phyloP scores from a whole-genome alignment of 352 stramenopile genomes.

The Phytophthora foliorum region DNA sequence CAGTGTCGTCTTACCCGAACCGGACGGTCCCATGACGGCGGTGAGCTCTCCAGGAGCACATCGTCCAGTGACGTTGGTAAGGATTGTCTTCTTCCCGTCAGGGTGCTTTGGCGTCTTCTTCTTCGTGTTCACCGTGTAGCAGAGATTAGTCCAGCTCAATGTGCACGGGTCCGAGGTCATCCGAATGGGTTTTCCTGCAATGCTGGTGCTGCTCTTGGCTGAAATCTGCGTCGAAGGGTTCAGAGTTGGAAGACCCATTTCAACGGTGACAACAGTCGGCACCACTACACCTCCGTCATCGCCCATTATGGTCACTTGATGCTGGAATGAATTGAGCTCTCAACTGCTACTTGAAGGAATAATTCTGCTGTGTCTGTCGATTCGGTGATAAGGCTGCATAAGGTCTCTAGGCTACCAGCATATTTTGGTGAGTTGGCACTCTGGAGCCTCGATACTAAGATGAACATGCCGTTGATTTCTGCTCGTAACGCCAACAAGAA shows the following conservation, averaged over 20 bases:
- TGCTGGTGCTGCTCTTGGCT: slow-evolving; percentile 6
- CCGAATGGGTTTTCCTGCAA: slow-evolving; percentile 14
- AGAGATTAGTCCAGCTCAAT: slow-evolving; percentile 27
- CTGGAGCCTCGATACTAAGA: neutral
- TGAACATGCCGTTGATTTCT: neutral
- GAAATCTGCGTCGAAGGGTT: neutral
- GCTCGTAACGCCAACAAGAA: neutral
- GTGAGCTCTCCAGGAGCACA: slow-evolving; percentile 66
- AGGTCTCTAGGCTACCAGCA: neutral
- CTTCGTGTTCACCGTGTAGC: slow-evolving; percentile 35
- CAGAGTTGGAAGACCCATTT: slow-evolving; percentile 25
- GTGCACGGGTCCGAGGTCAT: slow-evolving; percentile 21
- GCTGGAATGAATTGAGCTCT: slow-evolving; percentile 2
- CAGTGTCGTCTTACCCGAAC: slow-evolving; percentile 67
- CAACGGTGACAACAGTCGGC: neutral
- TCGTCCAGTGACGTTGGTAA: slow-evolving; percentile 67
- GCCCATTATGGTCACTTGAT: slow-evolving; percentile 18
- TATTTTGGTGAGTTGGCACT: too few species aligned
- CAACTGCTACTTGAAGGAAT: neutral
- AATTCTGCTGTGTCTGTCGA: neutral
- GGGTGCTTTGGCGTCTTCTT: slow-evolving; percentile 27
- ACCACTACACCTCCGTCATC: slow-evolving; percentile 2
- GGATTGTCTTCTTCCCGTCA: slow-evolving; percentile 54
- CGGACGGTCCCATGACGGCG: slow-evolving; percentile 70
- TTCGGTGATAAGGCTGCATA: neutral